Evolutionary conservation across 2,329 filamentous ascomycete genomes (phyloP).

Genomic region (Xylariaceae sp.): DNA sequence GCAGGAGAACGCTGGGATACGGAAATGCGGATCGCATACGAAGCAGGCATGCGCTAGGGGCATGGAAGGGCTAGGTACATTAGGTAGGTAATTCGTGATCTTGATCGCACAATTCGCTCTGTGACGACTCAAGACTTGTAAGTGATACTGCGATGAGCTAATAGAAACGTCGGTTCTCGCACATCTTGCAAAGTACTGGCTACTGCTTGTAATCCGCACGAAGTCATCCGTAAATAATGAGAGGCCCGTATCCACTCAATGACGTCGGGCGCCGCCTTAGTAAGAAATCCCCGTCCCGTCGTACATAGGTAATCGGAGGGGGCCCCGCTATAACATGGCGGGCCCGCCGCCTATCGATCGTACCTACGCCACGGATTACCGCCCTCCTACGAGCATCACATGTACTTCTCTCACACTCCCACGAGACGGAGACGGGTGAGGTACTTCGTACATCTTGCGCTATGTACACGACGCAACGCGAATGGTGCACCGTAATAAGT

Average conservation of each 20-base stretch:
- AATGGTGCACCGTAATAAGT: neutral
- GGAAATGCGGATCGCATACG: neutral
- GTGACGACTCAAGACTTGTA: neutral
- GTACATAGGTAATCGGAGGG: too few relatives aligned
- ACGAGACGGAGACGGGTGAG: too few relatives aligned
- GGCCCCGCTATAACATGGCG: too few relatives aligned
- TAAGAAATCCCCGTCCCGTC: neutral
- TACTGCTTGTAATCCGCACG: too few relatives aligned
- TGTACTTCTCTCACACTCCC: too few relatives aligned
- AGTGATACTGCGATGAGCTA: slow-evolving; percentile 7
- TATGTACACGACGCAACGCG: neutral
- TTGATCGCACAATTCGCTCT: neutral
- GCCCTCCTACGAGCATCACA: too few relatives aligned
- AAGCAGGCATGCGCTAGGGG: neutral
- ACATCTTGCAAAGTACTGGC: too few relatives aligned
- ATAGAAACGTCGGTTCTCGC: neutral
- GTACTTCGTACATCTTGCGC: too few relatives aligned
- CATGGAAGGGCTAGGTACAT: neutral
- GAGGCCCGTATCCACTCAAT: neutral
- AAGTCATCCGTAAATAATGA: too few relatives aligned
- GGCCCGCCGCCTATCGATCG: too few relatives aligned
- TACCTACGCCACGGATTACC: too few relatives aligned
- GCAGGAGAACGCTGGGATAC: neutral
- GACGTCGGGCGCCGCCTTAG: slow-evolving; percentile 9
- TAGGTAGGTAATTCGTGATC: neutral